Evolutionary conservation across 371 early-diverging fungal species (phyloP).

Genomic region (Saksenaea vasiformis): DNA sequence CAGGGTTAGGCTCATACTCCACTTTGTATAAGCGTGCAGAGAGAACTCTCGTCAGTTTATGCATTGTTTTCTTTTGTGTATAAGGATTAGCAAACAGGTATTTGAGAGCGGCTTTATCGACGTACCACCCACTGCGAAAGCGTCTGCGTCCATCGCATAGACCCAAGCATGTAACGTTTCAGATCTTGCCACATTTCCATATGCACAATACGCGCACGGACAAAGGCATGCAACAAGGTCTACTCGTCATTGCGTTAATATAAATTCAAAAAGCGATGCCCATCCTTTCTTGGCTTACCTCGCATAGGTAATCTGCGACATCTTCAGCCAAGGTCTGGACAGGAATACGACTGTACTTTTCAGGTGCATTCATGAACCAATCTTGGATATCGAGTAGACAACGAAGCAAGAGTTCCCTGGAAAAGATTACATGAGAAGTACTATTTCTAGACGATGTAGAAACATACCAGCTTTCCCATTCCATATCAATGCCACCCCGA

Average conservation of each 20-base stretch:
- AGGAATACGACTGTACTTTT: slow-evolving; percentile 50
- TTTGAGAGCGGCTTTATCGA: neutral
- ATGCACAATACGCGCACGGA: slow-evolving; percentile 52
- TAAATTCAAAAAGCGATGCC: neutral
- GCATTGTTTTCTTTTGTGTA: slow-evolving; percentile 51
- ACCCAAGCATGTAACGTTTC: slow-evolving; percentile 41
- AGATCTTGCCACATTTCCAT: slow-evolving; percentile 54
- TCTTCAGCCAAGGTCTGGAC: slow-evolving; percentile 54
- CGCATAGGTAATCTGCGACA: slow-evolving; percentile 55
- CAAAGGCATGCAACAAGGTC: slow-evolving; percentile 61
- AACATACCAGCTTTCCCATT: slow-evolving; percentile 60
- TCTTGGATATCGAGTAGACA: slow-evolving; percentile 60
- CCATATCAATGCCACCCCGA: slow-evolving; percentile 63
- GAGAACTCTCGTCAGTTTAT: slow-evolving; percentile 54
- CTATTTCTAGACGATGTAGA: neutral
- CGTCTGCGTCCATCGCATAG: slow-evolving; percentile 54
- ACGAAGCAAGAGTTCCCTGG: slow-evolving; percentile 47
- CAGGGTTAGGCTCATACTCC: slow-evolving; percentile 43
- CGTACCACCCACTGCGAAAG: slow-evolving; percentile 64
- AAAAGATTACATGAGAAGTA: neutral
- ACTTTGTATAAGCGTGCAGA: slow-evolving; percentile 53
- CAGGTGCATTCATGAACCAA: slow-evolving; percentile 52
- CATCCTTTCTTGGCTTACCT: slow-evolving; percentile 37
- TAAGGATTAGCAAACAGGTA: neutral
- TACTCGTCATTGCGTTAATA: slow-evolving; percentile 15